Evolutionary conservation across 768 basidiomycete species (phyloP).

Genomic region (Tricholomella constricta): DNA sequence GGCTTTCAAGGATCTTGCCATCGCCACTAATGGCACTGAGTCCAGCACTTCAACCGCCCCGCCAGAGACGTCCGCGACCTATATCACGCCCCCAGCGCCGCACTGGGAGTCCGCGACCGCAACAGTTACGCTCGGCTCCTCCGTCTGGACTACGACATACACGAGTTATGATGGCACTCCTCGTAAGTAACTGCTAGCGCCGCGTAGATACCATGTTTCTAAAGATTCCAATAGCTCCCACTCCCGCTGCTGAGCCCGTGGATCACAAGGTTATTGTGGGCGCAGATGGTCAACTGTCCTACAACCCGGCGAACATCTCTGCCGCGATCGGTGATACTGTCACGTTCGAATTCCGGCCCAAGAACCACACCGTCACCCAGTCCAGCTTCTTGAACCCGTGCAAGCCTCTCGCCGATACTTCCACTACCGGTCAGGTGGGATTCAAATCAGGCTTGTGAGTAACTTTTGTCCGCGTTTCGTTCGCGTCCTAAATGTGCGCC

Average conservation of each 20-base stretch:
- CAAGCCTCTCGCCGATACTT: constrained; percentile 20
- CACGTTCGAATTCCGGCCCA: constrained; percentile 44
- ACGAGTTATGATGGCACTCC: constrained; percentile 39
- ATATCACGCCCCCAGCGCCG: constrained; percentile 34
- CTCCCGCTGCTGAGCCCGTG: constrained; percentile 20
- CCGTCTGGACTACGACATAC: constrained; percentile 40
- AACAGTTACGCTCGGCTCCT: constrained; percentile 36
- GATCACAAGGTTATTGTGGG: constrained; percentile 44
- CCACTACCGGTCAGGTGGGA: constrained; percentile 27
- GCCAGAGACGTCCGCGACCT: constrained; percentile 19
- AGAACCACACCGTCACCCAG: constrained; percentile 51
- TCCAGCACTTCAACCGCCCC: constrained; percentile 9
- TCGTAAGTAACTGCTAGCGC: constrained; percentile 21
- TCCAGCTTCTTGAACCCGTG: constrained; percentile 43
- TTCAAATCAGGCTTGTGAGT: constrained; percentile 50
- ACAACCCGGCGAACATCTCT: constrained; percentile 39
- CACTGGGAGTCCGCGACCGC: constrained; percentile 40
- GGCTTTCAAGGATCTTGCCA: constrained; percentile 51
- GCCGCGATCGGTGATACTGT: constrained; percentile 46
- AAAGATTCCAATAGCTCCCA: constrained; percentile 6
- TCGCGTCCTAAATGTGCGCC: not conserved
- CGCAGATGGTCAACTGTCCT: constrained; percentile 34
- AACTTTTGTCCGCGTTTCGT: not conserved
- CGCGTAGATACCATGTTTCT: constrained; percentile 18
- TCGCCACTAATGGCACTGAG: constrained; percentile 34